Evolutionary conservation across 1,284 basidiomycete species (phyloP), one percentile per base, ranked within the genome.

Genomic region (Apiotrichum brassicae): DNA sequence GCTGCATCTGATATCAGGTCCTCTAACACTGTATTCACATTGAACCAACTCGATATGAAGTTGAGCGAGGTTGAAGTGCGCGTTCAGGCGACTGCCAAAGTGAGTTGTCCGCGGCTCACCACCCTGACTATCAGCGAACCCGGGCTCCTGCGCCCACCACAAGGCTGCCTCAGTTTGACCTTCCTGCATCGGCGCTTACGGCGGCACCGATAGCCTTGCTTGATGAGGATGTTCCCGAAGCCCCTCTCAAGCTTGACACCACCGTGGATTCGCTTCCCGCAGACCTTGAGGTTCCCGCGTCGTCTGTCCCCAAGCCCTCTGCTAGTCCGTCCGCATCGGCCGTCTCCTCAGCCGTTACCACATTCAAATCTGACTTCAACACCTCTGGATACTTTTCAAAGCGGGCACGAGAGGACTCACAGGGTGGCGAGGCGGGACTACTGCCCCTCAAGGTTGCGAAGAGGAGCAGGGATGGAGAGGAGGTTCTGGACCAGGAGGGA

Each of bases 351-450:
- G 43, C 41, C 4, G 20, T 33, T 20, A 30, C 41, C 11, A 18
- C 35, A 3, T 14, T n/a, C 5, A 14, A 23, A 12, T 33, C 49
- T 11, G 35, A 48, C 19, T 47, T 56, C 46, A 51, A 41, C 55
- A 52, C 39, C 28, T 43, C 51, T 4, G 54, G 56, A 18, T 70
- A 71, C 56, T 64, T 71, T n/a, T 47, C 53, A 1, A 53, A 49
- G 19, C 57, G 65, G 4, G 38, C 48, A 12, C 47, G 46, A 32
- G 66, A 65, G 46, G 64, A 65, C 48, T 32, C 45, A 2, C 22
- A 49, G 25, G 65, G 63, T 7, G 59, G 56, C 18, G 65, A 67
- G 19, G 48, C 51, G 3, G 65, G 65, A 1, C 50, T 71, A 7
- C 37, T 71, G 11, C 62, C 66, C 9, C 48, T 71, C 25, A 62